phyloP scores from a whole-genome alignment of 805 yeast genomes.

The Barnettozyma botsteinii region DNA sequence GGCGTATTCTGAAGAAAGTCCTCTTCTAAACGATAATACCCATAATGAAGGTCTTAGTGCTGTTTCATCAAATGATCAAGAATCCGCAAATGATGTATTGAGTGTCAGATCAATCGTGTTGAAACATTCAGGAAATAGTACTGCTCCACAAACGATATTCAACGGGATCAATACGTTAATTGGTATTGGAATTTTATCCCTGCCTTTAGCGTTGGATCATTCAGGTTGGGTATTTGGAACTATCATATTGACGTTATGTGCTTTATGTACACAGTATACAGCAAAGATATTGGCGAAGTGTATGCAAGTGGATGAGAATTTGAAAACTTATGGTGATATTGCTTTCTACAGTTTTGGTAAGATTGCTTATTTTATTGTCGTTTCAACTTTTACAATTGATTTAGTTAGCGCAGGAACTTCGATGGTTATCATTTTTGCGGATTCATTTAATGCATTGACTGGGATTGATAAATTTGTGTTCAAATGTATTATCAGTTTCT shows the following conservation, averaged over 20 bases:
- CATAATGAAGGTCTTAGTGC: neutral
- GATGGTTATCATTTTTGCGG: constrained; percentile 53
- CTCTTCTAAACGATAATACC: constrained; percentile 12
- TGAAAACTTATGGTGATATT: constrained; percentile 55
- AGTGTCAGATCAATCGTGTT: constrained; percentile 16
- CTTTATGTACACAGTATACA: constrained; percentile 45
- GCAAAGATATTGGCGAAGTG: constrained; percentile 51
- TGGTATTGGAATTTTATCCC: constrained; percentile 69
- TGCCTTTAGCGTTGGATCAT: constrained; percentile 62
- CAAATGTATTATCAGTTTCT: constrained; percentile 35
- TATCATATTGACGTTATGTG: constrained; percentile 36
- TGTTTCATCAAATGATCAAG: constrained; percentile 2
- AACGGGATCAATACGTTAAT: constrained; percentile 72
- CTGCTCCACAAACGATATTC: constrained; percentile 70
- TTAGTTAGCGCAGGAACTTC: constrained; percentile 56
- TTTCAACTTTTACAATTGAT: constrained; percentile 48
- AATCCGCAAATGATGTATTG: constrained; percentile 3
- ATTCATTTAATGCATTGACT: constrained; percentile 50
- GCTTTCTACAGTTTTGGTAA: constrained; percentile 46
- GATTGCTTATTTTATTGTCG: constrained; percentile 37
- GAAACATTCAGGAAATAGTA: constrained; percentile 37
- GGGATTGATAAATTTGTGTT: constrained; percentile 33
- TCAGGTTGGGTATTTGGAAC: constrained; percentile 63
- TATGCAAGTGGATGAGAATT: constrained; percentile 31
- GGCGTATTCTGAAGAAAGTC: constrained; percentile 11